Conservation (phyloP, 2,329 filamentous ascomycete genomes). For the Aspergillus sp. region DNA sequence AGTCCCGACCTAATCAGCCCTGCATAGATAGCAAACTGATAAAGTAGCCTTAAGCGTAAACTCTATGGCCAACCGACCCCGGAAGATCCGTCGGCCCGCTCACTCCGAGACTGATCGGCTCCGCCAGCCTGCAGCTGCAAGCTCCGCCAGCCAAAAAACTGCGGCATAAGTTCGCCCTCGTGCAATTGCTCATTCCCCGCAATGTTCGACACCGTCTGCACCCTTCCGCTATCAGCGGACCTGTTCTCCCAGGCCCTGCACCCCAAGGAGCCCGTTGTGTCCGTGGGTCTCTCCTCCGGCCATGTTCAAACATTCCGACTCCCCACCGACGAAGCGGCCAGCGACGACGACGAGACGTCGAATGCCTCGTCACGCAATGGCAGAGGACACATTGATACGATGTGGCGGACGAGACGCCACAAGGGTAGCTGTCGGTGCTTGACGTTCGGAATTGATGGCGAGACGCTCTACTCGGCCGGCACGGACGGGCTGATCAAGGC, state of each 20-base stretch:
- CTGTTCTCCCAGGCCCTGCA: constrained; percentile 88
- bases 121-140: constrained; percentile 2
- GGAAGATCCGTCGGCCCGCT: constrained; percentile 29
- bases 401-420: constrained; percentile 86
- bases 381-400: constrained; percentile 73
- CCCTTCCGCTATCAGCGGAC: constrained; percentile 79
- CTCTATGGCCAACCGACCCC: not conserved
- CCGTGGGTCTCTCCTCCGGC: constrained; percentile 80
- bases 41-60: not conserved
- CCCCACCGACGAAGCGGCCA: constrained; percentile 57
- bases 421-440: constrained; percentile 90
- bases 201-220: constrained; percentile 93
- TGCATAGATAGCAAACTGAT: not conserved
- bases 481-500: constrained; percentile 66
- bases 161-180: not conserved
- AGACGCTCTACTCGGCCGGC: constrained; percentile 62
- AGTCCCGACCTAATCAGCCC: not conserved
- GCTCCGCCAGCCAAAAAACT: constrained; percentile 9
- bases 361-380: constrained; percentile 57
- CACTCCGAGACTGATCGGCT: constrained; percentile 11
- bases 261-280: constrained; percentile 78
- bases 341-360: constrained; percentile 50
- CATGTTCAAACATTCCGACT: constrained; percentile 84
- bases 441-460: constrained; percentile 76
- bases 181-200: constrained; percentile 10